Conservation (phyloP, 2,329 filamentous ascomycete species). For the Fusarium agapanthi region DNA sequence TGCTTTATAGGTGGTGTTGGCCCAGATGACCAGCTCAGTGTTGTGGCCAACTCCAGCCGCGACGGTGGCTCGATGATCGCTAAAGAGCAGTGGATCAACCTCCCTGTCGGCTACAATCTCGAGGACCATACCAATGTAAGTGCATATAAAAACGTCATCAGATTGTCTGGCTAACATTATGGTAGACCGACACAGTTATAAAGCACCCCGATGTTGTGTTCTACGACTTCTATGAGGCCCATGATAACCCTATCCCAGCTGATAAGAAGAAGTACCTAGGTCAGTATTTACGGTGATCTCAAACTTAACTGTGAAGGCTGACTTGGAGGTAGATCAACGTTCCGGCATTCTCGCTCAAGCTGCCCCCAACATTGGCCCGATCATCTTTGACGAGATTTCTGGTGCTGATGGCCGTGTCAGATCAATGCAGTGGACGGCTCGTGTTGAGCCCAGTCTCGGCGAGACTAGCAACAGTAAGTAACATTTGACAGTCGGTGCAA, state of each 20-base stretch:
- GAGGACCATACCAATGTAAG: constrained; percentile 16
- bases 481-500: rapidly evolving
- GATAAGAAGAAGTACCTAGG: neutral
- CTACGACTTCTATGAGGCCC: constrained; percentile 12
- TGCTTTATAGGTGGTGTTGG: neutral
- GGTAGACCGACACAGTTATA: constrained; percentile 1
- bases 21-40: neutral
- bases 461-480: constrained; percentile 6
- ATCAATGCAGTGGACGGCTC: constrained; percentile 13
- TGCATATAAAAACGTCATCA: rapidly evolving
- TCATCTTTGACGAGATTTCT: constrained; percentile 10
- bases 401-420: constrained; percentile 1
- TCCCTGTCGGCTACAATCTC: constrained; percentile 10
- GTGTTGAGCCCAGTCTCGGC: constrained; percentile 2
- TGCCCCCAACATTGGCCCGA: constrained; percentile 7
- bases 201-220: constrained; percentile 4
- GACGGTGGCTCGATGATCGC: constrained; percentile 4
- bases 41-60: neutral
- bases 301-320: rapidly evolving
- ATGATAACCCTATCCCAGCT: neutral
- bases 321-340: neutral
- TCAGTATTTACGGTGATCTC: neutral
- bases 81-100: constrained; percentile 7
- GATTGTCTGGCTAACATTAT: neutral
- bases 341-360: constrained; percentile 6